phyloP scores from a whole-genome alignment of 495 filamentous ascomycete genomes.

The Pyrenula massariospora region DNA sequence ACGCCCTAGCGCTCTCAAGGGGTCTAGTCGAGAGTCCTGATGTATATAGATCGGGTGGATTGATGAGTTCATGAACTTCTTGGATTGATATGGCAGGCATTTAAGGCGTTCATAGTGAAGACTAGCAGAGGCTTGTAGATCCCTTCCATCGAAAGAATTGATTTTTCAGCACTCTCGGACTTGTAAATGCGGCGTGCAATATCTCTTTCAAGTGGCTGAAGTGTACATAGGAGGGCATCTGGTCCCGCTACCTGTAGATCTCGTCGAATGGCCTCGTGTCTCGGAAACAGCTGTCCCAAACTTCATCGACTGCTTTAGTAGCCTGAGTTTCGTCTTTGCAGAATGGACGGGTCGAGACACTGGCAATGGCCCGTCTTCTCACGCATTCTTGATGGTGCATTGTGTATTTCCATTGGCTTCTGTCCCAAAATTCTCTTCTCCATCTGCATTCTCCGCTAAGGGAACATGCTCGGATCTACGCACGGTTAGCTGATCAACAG shows the following conservation, averaged over 20 bases:
- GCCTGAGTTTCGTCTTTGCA: slow-evolving; percentile 85
- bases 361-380: slow-evolving; percentile 61
- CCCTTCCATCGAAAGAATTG: no score
- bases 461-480: slow-evolving; percentile 79
- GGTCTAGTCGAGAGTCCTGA: background rate
- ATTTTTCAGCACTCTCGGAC: no score
- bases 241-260: slow-evolving; percentile 71
- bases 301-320: slow-evolving; percentile 79
- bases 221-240: background rate
- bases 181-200: no score
- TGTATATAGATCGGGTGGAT: no score
- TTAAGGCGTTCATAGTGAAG: no score
- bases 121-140: no score
- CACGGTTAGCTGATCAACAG: background rate
- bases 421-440: slow-evolving; percentile 69
- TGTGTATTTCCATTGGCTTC: slow-evolving; percentile 76
- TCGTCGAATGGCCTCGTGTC: slow-evolving; percentile 95
- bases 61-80: no score
- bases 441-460: slow-evolving; percentile 91
- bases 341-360: slow-evolving; percentile 58
- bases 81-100: no score
- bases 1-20: background rate
- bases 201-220: slow-evolving; percentile 1
- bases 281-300: slow-evolving; percentile 92
- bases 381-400: slow-evolving; percentile 93